Conservation (phyloP, 1,284 basidiomycete species). For the Heliocybe sulcata region DNA sequence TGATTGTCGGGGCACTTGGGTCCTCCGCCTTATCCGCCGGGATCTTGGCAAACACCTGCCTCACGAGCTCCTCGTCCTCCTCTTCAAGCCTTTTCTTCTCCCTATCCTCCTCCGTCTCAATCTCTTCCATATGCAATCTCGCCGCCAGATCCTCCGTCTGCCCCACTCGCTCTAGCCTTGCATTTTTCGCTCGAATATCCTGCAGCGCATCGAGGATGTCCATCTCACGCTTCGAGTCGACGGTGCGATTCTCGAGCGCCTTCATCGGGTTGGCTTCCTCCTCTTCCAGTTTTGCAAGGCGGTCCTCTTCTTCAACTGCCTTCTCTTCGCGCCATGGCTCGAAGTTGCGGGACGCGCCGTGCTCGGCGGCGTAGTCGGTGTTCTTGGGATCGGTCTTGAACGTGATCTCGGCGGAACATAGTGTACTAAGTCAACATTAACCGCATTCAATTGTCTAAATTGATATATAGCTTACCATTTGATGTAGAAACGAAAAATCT, state of each 20-base stretch:
- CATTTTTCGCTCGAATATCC: conserved; percentile 90
- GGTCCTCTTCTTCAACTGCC: conserved; percentile 68
- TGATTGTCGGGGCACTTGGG: conserved; percentile 30
- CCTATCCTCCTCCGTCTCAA: conserved; percentile 64
- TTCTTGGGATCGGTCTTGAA: conserved; percentile 99
- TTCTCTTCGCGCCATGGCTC: conserved; percentile 86
- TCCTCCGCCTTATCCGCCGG: conserved; percentile 13
- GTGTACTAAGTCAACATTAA: conserved; percentile 46
- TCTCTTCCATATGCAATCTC: conserved; percentile 49
- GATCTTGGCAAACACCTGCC: conserved; percentile 81
- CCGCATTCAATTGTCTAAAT: not conserved
- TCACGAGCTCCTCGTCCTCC: conserved; percentile 87
- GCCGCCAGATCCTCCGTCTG: conserved; percentile 58
- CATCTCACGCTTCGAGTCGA: conserved; percentile 96
- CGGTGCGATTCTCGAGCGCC: conserved; percentile 85
- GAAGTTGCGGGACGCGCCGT: conserved; percentile 91
- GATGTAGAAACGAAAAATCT: conserved; percentile 85
- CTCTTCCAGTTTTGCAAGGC: conserved; percentile 72
- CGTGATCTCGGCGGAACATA: conserved; percentile 96
- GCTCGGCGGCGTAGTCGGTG: conserved; percentile 89
- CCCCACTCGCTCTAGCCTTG: conserved; percentile 80
- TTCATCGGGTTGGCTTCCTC: conserved; percentile 97
- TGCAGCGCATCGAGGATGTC: conserved; percentile 95
- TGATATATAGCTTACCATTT: conserved; percentile 51
- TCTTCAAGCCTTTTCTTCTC: conserved; percentile 68